Percentiles rank a stretch among this genome's conserved stretches.
Evolutionary conservation across 345 rosid species (phyloP).

Genomic region (Gossypium herbaceum): DNA sequence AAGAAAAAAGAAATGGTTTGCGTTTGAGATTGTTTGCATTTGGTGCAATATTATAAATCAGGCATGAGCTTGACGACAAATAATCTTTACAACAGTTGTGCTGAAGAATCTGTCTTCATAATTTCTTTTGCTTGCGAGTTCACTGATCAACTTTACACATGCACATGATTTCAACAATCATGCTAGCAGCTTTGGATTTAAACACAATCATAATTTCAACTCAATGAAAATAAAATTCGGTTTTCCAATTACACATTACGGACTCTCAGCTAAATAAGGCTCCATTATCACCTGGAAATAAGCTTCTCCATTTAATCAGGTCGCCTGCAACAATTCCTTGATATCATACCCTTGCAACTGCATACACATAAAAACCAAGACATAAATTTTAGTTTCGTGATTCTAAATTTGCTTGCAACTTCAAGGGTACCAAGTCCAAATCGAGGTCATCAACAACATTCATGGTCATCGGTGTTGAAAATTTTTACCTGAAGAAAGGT

Average conservation of each 20-base stretch:
- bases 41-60: too few relatives aligned
- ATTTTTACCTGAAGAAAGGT: slow-evolving; percentile 77
- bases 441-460: background rate
- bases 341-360: slow-evolving; percentile 88
- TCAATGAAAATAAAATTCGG: background rate
- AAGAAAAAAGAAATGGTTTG: too few relatives aligned
- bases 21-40: too few relatives aligned
- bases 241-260: background rate
- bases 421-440: background rate
- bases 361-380: background rate
- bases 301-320: slow-evolving; percentile 15
- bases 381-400: background rate
- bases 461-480: background rate
- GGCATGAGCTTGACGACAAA: too few relatives aligned
- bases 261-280: too few relatives aligned
- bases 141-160: background rate
- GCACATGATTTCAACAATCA: background rate
- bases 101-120: background rate
- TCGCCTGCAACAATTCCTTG: slow-evolving; percentile 65
- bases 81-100: background rate
- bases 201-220: background rate
- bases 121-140: background rate
- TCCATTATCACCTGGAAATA: background rate
- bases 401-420: background rate
- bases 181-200: background rate